These are phyloP conservation scores for Aureobasidium lini DNA, from an alignment of 2,329 filamentous ascomycete species.

Conservation along the genomic window DNA sequence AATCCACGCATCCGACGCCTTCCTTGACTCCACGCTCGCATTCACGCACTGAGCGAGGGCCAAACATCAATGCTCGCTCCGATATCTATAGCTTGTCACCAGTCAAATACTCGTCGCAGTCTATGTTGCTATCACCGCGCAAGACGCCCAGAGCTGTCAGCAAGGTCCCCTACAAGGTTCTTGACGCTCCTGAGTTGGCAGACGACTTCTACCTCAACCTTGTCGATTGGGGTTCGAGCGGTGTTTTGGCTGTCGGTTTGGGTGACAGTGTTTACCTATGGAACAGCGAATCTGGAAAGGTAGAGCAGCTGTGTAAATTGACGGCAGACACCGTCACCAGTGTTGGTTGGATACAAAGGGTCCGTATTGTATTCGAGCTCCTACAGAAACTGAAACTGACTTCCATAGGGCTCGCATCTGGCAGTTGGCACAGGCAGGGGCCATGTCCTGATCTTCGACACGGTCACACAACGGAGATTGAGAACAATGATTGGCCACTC, in stretches of 20 bases:
- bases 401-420: conserved; percentile 68
- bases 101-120: conserved; percentile 85
- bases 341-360: conserved; percentile 94
- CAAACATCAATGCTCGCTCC: conserved; percentile 80
- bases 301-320: conserved; percentile 88
- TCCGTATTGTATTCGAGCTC: conserved; percentile 27
- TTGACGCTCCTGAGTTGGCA: conserved; percentile 90
- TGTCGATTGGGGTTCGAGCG: conserved; percentile 95
- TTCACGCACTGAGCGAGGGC: conserved; percentile 69
- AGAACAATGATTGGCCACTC: conserved; percentile 97
- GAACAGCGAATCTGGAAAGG: conserved; percentile 85
- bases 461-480: conserved; percentile 72
- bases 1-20: conserved; percentile 71
- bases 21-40: conserved; percentile 62
- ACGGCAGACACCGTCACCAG: conserved; percentile 92
- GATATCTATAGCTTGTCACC: conserved; percentile 95
- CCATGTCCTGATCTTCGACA: conserved; percentile 96
- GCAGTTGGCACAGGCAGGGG: conserved; percentile 93
- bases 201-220: conserved; percentile 98
- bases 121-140: conserved; percentile 83
- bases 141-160: conserved; percentile 84
- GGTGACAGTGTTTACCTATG: conserved; percentile 96
- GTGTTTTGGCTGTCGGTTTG: conserved; percentile 85
- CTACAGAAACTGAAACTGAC: not conserved
- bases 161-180: conserved; percentile 95